phyloP scores from a whole-genome alignment of 495 filamentous ascomycete species.

The Lineolata rhizophorae region DNA sequence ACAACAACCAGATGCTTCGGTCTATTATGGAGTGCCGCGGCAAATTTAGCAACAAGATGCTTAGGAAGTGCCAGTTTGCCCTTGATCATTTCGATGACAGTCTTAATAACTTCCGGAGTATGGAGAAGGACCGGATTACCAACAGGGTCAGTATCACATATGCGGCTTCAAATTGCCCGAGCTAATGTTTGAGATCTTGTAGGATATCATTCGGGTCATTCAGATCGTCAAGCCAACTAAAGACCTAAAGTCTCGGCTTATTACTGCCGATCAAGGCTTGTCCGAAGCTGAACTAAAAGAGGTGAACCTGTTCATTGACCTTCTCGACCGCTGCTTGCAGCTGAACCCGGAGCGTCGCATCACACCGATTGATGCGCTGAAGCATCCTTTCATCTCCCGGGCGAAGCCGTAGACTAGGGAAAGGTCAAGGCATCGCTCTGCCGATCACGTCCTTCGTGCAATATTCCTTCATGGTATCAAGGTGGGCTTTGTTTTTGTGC shows the following conservation, averaged over 20 bases:
- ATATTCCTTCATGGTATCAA: no score
- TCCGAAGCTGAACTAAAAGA: constrained; percentile 56
- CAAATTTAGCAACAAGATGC: constrained; percentile 70
- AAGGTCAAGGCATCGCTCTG: no score
- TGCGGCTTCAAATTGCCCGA: background rate
- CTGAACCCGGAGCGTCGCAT: constrained; percentile 88
- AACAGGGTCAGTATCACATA: no score
- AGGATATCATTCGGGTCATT: constrained; percentile 5
- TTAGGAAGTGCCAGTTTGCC: constrained; percentile 54
- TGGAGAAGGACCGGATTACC: constrained; percentile 67
- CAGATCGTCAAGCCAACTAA: constrained; percentile 30
- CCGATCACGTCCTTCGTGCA: no score
- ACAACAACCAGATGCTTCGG: constrained; percentile 94
- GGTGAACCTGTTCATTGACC: constrained; percentile 57
- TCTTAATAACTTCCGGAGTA: constrained; percentile 59
- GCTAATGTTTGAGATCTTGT: constrained; percentile 3
- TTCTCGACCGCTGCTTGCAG: constrained; percentile 68
- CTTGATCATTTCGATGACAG: constrained; percentile 68
- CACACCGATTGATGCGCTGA: constrained; percentile 66
- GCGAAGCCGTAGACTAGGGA: background rate
- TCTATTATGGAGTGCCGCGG: constrained; percentile 92
- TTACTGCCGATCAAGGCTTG: constrained; percentile 51
- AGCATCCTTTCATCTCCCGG: constrained; percentile 52
- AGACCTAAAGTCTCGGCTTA: constrained; percentile 56
- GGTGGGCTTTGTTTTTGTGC: no score